Base-by-base conservation (phyloP, 345 rosid genomes). In the Noccaea bulbosa region DNA sequence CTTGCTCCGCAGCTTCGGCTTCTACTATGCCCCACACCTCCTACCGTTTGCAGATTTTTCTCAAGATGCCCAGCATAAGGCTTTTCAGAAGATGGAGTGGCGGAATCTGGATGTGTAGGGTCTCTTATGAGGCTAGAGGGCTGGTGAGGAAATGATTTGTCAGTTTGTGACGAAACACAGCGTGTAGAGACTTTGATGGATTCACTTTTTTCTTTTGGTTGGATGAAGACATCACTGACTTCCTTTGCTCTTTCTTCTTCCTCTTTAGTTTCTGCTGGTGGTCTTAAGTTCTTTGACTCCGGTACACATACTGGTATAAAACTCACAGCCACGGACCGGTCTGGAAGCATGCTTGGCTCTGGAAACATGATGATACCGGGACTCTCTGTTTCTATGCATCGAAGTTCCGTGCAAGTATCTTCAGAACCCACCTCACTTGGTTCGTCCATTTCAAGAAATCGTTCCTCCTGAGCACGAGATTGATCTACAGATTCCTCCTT, bases 1-100 rank as follows among this genome's bases (percentile, higher is more conserved):
- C 82, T 83, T 49, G 88, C 86, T 77, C 78, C 81, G 68, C 86
- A 88, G 78, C 97, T 93, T 71, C 64, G 87, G 81, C 96, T 93
- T 65, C 85, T 84, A 8, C 34, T 47, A 61, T 86, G 67, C 75
- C 81, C 79, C 77, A 75, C 73, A 77, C 80, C 79, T 65, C 73
- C 65, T 30, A 75, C 63, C 30, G 66, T 71, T 49, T 65, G 65
- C 2, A 77, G 39, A 51, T 77, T 83, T 69, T 80, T 83, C 67
- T 77, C 86, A 65, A 63, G 73, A 60, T 62, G 67, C 81, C 74
- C 69, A 61, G 74, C 65, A 72, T 69, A 59, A 54, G 74, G 48
- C 56, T 83, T 73, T 74, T 79, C 82, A 24, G 87, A 79, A 45
- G 83, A 79, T 27, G 77, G 74, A 38, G 67, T 27, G 58, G 73